Conservation (phyloP, 129 eudicot species). For the Lonicera japonica region DNA sequence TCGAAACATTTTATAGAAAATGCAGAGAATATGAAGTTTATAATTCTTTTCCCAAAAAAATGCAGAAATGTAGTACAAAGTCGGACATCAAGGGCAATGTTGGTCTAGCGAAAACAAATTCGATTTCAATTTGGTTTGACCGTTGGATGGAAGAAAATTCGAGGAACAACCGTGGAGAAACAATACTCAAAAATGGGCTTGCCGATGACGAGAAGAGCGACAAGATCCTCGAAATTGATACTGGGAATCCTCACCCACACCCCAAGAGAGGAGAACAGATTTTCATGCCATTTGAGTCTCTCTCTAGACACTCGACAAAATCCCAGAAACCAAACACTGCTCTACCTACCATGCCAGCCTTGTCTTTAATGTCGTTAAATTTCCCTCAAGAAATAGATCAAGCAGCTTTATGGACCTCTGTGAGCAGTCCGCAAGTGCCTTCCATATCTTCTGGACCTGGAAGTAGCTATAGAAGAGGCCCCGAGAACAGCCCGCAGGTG, state of each 20-base stretch:
- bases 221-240: slow-evolving; percentile 90
- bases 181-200: slow-evolving; percentile 12
- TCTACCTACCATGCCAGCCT: slow-evolving; percentile 30
- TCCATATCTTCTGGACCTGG: slow-evolving; percentile 43
- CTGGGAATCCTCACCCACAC: slow-evolving; percentile 66
- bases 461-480: too few relatives aligned
- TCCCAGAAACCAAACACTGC: slow-evolving; percentile 43
- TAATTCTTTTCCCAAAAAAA: not conserved
- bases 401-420: slow-evolving; percentile 27
- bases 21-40: not conserved
- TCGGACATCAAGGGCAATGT: slow-evolving; percentile 22
- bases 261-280: slow-evolving; percentile 28
- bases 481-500: slow-evolving; percentile 49
- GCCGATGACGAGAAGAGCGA: slow-evolving; percentile 61
- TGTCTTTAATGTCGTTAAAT: slow-evolving; percentile 42
- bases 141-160: slow-evolving; percentile 70
- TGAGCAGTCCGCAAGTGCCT: slow-evolving; percentile 38
- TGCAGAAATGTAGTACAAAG: slow-evolving; percentile 49
- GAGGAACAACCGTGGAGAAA: slow-evolving; percentile 31
- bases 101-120: slow-evolving; percentile 18
- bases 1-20: too few relatives aligned
- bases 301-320: slow-evolving; percentile 36
- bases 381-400: slow-evolving; percentile 40
- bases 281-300: slow-evolving; percentile 12
- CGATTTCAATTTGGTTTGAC: slow-evolving; percentile 46